Evolutionary conservation across 1,139 yeast species (phyloP).

Genomic region (Meyerozyma carpophila): DNA sequence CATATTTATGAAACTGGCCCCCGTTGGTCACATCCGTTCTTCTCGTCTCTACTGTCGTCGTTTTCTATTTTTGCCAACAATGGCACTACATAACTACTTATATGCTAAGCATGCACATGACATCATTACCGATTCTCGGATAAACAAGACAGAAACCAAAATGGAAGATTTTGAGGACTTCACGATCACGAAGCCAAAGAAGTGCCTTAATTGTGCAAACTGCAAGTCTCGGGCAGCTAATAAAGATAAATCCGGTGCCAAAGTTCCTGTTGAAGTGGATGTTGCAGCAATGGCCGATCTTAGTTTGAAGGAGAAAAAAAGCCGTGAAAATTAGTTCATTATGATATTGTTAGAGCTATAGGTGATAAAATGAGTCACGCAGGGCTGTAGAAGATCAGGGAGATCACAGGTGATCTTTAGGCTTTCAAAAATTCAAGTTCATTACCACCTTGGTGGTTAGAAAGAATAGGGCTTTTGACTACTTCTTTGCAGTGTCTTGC

Average conservation of each 20-base stretch:
- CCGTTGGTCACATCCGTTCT: background rate
- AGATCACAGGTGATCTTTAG: too few relatives aligned
- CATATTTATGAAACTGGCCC: background rate
- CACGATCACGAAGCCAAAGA: background rate
- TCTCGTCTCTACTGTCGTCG: background rate
- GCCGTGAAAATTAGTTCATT: background rate
- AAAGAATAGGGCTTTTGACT: too few relatives aligned
- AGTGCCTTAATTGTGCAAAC: background rate
- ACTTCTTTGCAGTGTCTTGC: too few relatives aligned
- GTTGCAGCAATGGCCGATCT: background rate
- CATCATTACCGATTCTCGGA: slow-evolving; percentile 14
- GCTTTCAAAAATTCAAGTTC: too few relatives aligned
- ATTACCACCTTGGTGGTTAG: too few relatives aligned
- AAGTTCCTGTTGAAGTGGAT: background rate
- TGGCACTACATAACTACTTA: slow-evolving; percentile 41
- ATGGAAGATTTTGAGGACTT: background rate
- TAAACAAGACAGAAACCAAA: slow-evolving; percentile 15
- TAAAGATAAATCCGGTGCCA: background rate
- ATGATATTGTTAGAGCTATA: background rate
- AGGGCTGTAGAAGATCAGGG: too few relatives aligned
- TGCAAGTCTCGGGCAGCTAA: background rate
- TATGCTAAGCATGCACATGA: slow-evolving; percentile 36
- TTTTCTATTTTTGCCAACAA: slow-evolving; percentile 7
- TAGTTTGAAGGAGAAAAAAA: background rate
- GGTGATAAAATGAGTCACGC: too few relatives aligned